These are phyloP conservation scores for Ascochyta pisi DNA, from an alignment of 2,329 filamentous ascomycete species.

Conservation along the genomic window DNA sequence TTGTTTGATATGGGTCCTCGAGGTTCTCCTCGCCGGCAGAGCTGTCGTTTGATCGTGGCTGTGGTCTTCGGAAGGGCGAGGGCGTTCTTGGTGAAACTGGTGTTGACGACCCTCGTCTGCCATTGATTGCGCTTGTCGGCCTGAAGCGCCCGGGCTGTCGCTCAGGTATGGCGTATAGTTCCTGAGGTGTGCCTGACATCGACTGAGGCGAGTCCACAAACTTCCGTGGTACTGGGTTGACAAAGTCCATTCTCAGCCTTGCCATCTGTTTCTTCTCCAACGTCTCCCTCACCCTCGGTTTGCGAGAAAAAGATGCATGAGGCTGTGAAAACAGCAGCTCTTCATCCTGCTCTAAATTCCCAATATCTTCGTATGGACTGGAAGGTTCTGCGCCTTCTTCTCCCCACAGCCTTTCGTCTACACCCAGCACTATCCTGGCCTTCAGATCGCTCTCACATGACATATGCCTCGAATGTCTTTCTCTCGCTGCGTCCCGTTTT, in stretches of 20 bases:
- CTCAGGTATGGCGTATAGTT: conserved; percentile 33
- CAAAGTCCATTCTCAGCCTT: conserved; percentile 32
- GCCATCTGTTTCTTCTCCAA: conserved; percentile 30
- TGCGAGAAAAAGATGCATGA: conserved; percentile 27
- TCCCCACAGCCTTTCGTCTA: background rate
- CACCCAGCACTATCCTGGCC: conserved; percentile 1
- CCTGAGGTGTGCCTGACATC: conserved; percentile 39
- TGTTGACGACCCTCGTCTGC: conserved; percentile 19
- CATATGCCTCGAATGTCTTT: conserved; percentile 7
- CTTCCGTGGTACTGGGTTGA: conserved; percentile 23
- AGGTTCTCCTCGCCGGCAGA: conserved; percentile 1
- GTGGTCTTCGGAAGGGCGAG: conserved; percentile 6
- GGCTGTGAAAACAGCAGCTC: conserved; percentile 6
- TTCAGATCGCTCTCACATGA: conserved; percentile 11
- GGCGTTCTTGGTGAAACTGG: conserved; percentile 14
- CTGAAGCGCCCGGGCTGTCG: conserved; percentile 11
- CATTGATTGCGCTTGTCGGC: conserved; percentile 15
- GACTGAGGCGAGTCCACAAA: conserved; percentile 36
- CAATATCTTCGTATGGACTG: background rate
- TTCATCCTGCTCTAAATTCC: conserved; percentile 7
- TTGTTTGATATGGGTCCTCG: conserved; percentile 9
- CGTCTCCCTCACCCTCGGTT: conserved; percentile 31
- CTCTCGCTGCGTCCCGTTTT: conserved; percentile 10
- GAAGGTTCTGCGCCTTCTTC: background rate
- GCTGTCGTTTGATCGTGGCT: conserved; percentile 16